A percentile compares a stretch with the other conserved stretches of the same genome.
These are phyloP conservation scores for Micromonas commoda DNA, from an alignment of 139 green algal genomes.

Conservation along the genomic window DNA sequence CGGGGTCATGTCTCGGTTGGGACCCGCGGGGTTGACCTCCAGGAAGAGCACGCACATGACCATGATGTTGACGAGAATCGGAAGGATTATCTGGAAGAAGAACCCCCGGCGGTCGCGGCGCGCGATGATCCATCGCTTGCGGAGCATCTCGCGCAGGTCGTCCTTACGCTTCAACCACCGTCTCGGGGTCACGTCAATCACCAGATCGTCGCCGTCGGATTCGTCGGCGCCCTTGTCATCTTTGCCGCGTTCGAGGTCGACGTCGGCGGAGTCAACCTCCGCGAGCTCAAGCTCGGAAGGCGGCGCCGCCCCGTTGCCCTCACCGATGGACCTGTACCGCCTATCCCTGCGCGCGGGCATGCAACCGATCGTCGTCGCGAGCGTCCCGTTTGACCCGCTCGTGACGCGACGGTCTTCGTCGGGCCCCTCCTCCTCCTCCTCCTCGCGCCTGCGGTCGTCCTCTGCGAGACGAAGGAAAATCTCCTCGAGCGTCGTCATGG, in stretches of 20 bases:
- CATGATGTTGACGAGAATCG: conserved; percentile 21
- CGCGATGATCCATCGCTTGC: conserved; percentile 23
- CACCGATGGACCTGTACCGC: too few relatives aligned
- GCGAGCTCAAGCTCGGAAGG: neutral
- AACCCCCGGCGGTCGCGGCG: conserved; percentile 9
- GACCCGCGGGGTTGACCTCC: neutral
- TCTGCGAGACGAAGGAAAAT: conserved; percentile 34
- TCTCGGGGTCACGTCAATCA: neutral
- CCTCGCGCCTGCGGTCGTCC: neutral
- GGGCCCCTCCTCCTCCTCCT: too few relatives aligned
- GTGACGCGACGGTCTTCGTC: too few relatives aligned
- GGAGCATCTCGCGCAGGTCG: too few relatives aligned
- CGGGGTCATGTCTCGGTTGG: neutral
- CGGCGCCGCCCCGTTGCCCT: neutral
- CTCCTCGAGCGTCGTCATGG: conserved; percentile 33
- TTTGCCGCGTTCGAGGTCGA: neutral
- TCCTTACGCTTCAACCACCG: too few relatives aligned
- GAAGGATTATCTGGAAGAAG: conserved; percentile 26
- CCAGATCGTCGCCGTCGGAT: neutral
- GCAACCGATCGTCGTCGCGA: too few relatives aligned
- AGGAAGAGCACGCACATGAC: neutral
- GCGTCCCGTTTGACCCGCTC: too few relatives aligned
- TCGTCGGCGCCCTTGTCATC: conserved; percentile 18
- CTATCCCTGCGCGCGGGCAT: too few relatives aligned
- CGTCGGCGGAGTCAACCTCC: neutral